These are phyloP conservation scores for Blastomyces gilchristii DNA, from an alignment of 2,329 filamentous ascomycete genomes.

Conservation along the genomic window DNA sequence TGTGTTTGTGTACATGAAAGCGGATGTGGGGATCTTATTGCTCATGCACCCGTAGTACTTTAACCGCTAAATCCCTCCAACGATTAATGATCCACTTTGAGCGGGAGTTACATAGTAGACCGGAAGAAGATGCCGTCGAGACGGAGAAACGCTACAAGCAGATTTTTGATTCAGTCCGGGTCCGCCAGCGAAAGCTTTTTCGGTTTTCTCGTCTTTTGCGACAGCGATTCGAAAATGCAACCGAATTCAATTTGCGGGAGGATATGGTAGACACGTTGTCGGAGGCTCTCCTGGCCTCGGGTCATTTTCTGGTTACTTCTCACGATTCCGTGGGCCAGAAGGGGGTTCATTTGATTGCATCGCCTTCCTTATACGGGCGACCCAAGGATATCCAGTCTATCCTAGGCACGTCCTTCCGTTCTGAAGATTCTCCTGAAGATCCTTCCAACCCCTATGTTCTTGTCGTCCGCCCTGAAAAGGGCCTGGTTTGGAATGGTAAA, in stretches of 20 bases:
- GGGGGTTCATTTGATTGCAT: constrained; percentile 74
- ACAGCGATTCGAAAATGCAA: constrained; percentile 91
- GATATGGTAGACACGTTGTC: constrained; percentile 66
- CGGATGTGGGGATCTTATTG: not conserved
- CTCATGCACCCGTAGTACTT: constrained; percentile 44
- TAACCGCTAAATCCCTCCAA: constrained; percentile 86
- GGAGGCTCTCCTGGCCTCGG: constrained; percentile 67
- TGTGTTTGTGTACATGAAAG: too few relatives aligned
- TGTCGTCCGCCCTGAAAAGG: constrained; percentile 70
- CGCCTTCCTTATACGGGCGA: constrained; percentile 63
- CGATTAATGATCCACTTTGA: constrained; percentile 87
- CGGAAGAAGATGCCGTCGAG: constrained; percentile 71
- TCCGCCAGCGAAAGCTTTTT: constrained; percentile 91
- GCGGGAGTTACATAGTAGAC: constrained; percentile 71
- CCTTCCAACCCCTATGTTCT: constrained; percentile 72
- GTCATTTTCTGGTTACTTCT: constrained; percentile 78
- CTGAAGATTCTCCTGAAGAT: constrained; percentile 60
- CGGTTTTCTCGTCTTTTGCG: constrained; percentile 85
- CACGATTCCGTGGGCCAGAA: constrained; percentile 56
- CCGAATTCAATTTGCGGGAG: constrained; percentile 75
- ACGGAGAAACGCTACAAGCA: constrained; percentile 98
- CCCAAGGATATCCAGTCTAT: constrained; percentile 76
- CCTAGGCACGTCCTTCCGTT: constrained; percentile 66
- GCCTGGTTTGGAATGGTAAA: constrained; percentile 70
- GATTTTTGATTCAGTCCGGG: constrained; percentile 87